A percentile compares a stretch with the other conserved stretches of the same genome.
Evolutionary conservation across 495 filamentous ascomycete genomes (phyloP).

Genomic region (Xylaria grammica): DNA sequence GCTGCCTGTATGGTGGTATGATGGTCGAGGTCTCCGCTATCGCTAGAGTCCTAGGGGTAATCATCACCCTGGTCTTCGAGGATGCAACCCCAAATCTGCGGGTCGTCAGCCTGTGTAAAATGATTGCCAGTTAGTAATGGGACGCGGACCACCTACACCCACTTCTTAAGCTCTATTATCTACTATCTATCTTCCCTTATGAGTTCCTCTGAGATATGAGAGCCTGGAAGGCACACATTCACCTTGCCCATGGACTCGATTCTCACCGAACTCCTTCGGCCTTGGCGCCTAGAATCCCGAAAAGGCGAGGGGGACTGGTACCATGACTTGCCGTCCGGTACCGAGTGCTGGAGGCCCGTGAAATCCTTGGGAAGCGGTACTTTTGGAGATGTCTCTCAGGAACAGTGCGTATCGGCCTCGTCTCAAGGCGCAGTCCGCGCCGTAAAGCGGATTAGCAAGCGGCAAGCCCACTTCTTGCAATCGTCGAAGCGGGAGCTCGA

Average conservation of each 20-base stretch:
- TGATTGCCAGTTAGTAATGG: not conserved
- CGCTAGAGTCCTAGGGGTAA: not conserved
- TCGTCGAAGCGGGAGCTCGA: conserved; percentile 5
- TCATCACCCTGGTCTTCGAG: not conserved
- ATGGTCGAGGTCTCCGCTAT: too few species aligned
- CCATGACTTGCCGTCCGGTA: conserved; percentile 2
- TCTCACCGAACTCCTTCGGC: not conserved
- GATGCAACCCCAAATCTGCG: not conserved
- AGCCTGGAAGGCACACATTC: not conserved
- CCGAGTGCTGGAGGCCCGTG: not conserved
- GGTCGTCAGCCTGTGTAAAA: not conserved
- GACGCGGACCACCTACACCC: not conserved
- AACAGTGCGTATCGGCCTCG: not conserved
- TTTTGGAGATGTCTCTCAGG: conserved; percentile 1
- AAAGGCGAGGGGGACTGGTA: not conserved
- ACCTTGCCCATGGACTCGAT: not conserved
- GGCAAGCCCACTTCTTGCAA: not conserved
- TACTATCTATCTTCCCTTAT: too few species aligned
- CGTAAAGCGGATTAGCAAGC: conserved; percentile 1
- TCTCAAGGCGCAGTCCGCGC: not conserved
- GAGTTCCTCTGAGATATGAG: not conserved
- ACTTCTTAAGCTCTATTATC: not conserved
- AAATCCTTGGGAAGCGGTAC: conserved; percentile 1
- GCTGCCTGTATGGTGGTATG: too few species aligned
- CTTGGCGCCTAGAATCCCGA: not conserved